Evolutionary conservation across 208 protist species (phyloP), one percentile per base, ranked within the genome.

Genomic region (Leptomonas seymouri): DNA sequence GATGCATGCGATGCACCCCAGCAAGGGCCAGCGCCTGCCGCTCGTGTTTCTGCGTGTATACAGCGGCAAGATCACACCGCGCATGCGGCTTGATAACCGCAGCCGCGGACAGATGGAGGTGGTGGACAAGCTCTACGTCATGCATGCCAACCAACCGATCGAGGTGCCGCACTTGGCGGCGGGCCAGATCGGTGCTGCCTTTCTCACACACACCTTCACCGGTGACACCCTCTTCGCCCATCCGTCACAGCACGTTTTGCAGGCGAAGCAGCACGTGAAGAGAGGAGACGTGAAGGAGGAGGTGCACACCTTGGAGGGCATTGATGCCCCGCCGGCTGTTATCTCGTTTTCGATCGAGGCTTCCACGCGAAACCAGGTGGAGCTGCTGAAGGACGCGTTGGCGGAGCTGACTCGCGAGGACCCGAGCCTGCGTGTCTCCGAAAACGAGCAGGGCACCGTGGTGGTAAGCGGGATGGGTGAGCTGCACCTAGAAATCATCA

Each of bases 401-500:
- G 46, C 70, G n/a, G 87, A 97, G 63, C 94, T 99, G 59, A 80
- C 85, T 58, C 80, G 89, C 48, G 97, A 99, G 80, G 97, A 98
- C 73, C 97, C 97, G 23, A 98, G 96, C 34, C 93, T 99, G 69
- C 79, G 91, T 21, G 81, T 94, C 18, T 67, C 76, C 1, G 90
- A 96, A 63, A 85, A 88, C 42, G 90, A 98, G 46, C 86, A 86
- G 62, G 91, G 90, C n/a, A 78, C 98, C 66, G 87, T 92, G 42
- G 96, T 99, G 50, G 85, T 99, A 49, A 87, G 85, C 56, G 97
- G 98, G 48, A 99, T 99, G 97, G 97, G 97, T 34, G 97, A 98
- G 81, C 74, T 98, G 15, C 98, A 99, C 73, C 81, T 99, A 1
- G 89, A 98, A 57, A 97, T 99, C 51, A 86, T 97, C 39, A 70